Evolutionary conservation across 768 basidiomycete genomes (phyloP).

Genomic region (Pleurotus platypus): DNA sequence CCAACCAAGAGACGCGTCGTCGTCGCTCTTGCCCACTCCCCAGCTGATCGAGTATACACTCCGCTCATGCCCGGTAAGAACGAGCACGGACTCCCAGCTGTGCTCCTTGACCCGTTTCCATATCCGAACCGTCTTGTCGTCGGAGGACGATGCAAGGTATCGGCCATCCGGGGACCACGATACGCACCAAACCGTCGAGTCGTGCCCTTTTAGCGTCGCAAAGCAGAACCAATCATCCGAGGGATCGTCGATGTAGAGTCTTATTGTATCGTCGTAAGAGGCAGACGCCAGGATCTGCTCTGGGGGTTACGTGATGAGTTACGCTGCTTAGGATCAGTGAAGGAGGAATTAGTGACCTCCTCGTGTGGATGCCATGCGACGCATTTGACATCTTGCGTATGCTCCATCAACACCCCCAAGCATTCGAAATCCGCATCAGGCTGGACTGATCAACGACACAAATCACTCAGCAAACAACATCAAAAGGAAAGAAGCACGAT

Average conservation of each 20-base stretch:
- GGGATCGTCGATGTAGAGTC: constrained; percentile 90
- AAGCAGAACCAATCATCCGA: constrained; percentile 93
- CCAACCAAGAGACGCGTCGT: constrained; percentile 61
- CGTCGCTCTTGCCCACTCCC: constrained; percentile 40
- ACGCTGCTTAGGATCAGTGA: neutral
- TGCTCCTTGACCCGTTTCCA: constrained; percentile 70
- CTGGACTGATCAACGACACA: constrained; percentile 49
- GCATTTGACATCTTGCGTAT: constrained; percentile 93
- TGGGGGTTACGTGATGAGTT: constrained; percentile 15
- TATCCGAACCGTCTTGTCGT: constrained; percentile 78
- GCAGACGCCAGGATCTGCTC: constrained; percentile 89
- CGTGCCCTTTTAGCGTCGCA: constrained; percentile 74
- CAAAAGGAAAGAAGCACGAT: constrained; percentile 3
- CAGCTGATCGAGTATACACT: constrained; percentile 82
- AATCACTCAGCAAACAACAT: constrained; percentile 2
- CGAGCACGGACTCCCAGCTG: constrained; percentile 59
- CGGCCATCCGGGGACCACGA: constrained; percentile 75
- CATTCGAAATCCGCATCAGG: constrained; percentile 95
- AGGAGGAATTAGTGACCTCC: constrained; percentile 55
- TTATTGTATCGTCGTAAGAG: constrained; percentile 96
- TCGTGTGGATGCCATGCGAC: constrained; percentile 94
- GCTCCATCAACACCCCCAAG: constrained; percentile 94
- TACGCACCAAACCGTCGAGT: constrained; percentile 89
- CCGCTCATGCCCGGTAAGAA: constrained; percentile 64
- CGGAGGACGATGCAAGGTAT: constrained; percentile 86